Evolutionary conservation across 306 rosid genomes (phyloP).

Genomic region (Fragaria iinumae): DNA sequence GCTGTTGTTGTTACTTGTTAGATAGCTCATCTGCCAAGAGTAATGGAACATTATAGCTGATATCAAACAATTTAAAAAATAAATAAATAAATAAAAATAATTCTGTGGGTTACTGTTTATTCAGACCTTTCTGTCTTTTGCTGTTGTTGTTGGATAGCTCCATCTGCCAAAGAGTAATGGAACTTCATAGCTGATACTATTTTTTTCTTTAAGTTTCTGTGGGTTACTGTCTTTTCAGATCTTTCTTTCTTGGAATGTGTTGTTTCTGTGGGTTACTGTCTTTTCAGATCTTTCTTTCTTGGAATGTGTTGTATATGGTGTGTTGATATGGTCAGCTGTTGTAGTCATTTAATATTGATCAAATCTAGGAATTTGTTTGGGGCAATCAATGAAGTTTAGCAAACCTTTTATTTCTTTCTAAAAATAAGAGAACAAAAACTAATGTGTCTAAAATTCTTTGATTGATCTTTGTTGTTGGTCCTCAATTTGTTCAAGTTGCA

Average conservation of each 20-base stretch:
- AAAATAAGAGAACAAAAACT: too few species aligned
- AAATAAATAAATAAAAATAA: too few species aligned
- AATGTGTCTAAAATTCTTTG: not conserved
- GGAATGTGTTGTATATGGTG: too few species aligned
- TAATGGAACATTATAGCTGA: not conserved
- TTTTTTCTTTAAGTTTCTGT: not conserved
- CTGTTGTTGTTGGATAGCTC: not conserved
- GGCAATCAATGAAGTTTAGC: not conserved
- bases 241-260: not conserved
- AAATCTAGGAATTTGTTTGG: not conserved
- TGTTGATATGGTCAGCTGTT: not conserved
- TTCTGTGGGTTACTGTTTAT: not conserved
- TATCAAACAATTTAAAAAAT: not conserved
- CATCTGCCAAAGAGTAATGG: not conserved
- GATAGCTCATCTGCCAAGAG: not conserved
- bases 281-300: not conserved
- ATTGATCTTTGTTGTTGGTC: not conserved
- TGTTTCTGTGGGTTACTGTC: not conserved
- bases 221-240: not conserved
- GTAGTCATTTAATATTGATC: not conserved
- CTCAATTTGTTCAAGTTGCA: not conserved
- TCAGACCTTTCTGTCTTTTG: not conserved
- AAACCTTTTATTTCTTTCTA: not conserved
- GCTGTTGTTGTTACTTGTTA: not conserved
- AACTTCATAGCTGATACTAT: not conserved